Evolutionary conservation across 805 yeast genomes (phyloP), one percentile per base, ranked within the genome.

Genomic region (Saccharomycopsis capsularis): DNA sequence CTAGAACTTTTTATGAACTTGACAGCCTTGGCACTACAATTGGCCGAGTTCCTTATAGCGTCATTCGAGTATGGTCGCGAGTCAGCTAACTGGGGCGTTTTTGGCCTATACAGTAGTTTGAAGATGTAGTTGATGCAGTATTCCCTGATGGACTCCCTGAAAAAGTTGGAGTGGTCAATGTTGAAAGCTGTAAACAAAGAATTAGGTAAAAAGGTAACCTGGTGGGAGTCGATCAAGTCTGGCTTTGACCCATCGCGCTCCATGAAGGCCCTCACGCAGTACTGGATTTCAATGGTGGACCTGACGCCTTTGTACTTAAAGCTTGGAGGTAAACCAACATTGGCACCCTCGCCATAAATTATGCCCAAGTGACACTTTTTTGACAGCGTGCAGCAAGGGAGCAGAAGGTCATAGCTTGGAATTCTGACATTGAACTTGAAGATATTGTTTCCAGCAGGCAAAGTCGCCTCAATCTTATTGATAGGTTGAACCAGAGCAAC

Each of bases 211-310:
- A 50, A 50, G 5, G 16, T 21, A 6, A 50, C 29, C 6, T 15
- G 16, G 2, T 34, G 9, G 11, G 43, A 45, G 15, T 40, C 51
- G 13, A 41, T 36, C 6, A 47, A 2, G 13, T 24, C 22, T 11
- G 16, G 23, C 25, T 50, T 50, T 5, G 18, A 15, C 15, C 43
- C 42, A 11, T 11, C 9, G 9, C 50, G 3, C 25, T 50, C 53
- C 30, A 46, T 22, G 40, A 47, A 47, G 13, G 52, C 53, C 6
- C 51, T 29, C 6, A 50, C 40, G 5, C 51, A 47, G 30, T 50
- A 50, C 6, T 34, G 24, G 30, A 46, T 38, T 15, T 46, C 46
- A n/a, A 50, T 32, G 18, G 19, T 42, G 5, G 46, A 42, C 18
- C 22, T 11, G 7, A 13, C 5, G 7, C 51, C 51, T 5, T 41